Evolutionary conservation across 176 grass and related monocot genomes (phyloP), one percentile per base, ranked within the genome.

Genomic region (Oryza glaberrima): DNA sequence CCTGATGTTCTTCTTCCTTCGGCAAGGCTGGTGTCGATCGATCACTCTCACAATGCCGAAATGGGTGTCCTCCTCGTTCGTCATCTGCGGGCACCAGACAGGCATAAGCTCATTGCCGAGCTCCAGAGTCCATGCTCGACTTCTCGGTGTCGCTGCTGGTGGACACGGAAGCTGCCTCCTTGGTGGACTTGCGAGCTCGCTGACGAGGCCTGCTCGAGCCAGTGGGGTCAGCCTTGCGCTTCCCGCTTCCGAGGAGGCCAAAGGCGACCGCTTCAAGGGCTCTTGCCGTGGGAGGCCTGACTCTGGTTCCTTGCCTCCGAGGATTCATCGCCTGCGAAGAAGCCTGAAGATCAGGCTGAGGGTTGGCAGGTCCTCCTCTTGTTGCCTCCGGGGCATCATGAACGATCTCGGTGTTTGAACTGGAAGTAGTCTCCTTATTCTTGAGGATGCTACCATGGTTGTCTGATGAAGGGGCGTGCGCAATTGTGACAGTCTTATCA

Each of bases 201-300:
- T 78, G 79, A n/a, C 84, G 86, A 61, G 88, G 65, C 13, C 86
- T 83, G 67, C 74, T 88, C 54, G 56, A 69, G 51, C 36, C 70
- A 19, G 49, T 56, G 22, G 43, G 23, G 15, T 85, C 86, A 20
- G 83, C 85, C 75, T 84, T 96, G n/a, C 85, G 90, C 77, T 99
- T 99, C 61, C 79, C 90, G 8, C 76, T 65, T 71, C 88, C 90
- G 51, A 99, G 86, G 78, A 96, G 77, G 16, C 96, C 96, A 81
- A 82, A 88, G 5, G 96, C 96, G 84, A 96, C 71, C 65, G 96
- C 94, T 90, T 96, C 93, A 66, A 96, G 85, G 73, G 96, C 93
- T 90, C 66, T 91, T 54, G 77, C 63, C 2, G 94, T 99, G 69
- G 96, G 96, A 69, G 91, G 88, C 49, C 96, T 82, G 84, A 76